Evolutionary conservation across 208 protist genomes (phyloP), one percentile per base, ranked within the genome.

Genomic region (Plasmodiophora brassicae): DNA sequence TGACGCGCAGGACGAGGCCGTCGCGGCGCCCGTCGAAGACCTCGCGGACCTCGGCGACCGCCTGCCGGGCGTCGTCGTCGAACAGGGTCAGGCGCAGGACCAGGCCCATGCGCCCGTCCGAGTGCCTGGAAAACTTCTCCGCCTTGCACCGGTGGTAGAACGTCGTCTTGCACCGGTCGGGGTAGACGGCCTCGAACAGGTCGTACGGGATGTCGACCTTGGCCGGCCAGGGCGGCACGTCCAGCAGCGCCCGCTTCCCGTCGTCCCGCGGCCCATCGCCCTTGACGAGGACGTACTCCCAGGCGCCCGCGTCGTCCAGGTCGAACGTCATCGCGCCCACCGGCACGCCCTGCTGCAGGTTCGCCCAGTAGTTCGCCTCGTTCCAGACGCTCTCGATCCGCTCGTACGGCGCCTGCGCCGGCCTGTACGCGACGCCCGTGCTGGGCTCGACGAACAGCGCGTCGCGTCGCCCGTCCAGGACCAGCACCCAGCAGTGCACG

Each of bases 351-450:
- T 65, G 35, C 54, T 91, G 53, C 53, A 91, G 87, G 53, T 91
- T 91, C n/a, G 91, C 86, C 90, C 90, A 91, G 65, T 57, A 87
- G 45, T 91, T 91, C 32, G 25, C 28, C 46, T 91, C 46, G 71
- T 91, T 89, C 89, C 88, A 91, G 45, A 91, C 20, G 89, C n/a
- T 90, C 46, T 91, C 90, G 39, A 91, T 91, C 1, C 46, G 41
- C 35, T n/a, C 39, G 86, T 91, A 91, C 22, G 88, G 50, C 1
- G 72, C 0, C 28, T 43, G 22, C 22, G 1, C 1, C 38, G 84
- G 39, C 38, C 25, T 43, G 46, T 91, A 91, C 5, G 39, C 35
- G 14, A 32, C n/a, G 28, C 90, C 90, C 36, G 90, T 91, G 84
- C 57, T 90, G 10, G 90, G 60, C 65, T 91, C 90, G 50, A 91